Evolutionary conservation across 2,329 filamentous ascomycete genomes (phyloP), one percentile per base, ranked within the genome.

Genomic region (Verticillium klebahnii): DNA sequence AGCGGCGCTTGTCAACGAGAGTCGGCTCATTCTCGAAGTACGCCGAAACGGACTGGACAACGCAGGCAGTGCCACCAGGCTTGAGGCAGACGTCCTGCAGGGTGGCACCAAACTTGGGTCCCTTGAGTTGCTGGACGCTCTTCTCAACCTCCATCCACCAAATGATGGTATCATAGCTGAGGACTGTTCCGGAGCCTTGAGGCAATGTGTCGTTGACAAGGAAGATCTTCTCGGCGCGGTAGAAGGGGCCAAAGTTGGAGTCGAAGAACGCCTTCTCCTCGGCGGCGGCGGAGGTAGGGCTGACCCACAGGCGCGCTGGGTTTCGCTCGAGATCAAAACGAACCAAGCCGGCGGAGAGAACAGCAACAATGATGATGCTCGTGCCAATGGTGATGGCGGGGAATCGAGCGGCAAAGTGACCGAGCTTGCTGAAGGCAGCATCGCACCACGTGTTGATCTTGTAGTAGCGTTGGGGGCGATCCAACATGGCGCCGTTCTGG

Each of bases 81-180:
- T 97, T 97, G 77, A 96, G 94, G 78, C 95, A 99, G 17, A 99
- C 85, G 71, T 98, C 91, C 31, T 92, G 81, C 3, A 99, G 81
- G 0, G 84, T 89, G 60, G 89, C 84, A 7, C 86, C 89, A 59
- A 85, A 87, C 23, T 87, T 80, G 15, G 85, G 72, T 2, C 93
- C 92, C 72, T 89, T 89, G 61, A 96, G 82, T 50, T 85, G 82
- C 61, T 84, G 83, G 39, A 98, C 86, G 57, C 89, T 88, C 67
- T 87, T 85, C 73, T 99, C 95, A 1, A 98, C 88, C 64, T 88
- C 91, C 71, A 95, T 91, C 95, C 94, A 98, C 95, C 95, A 99
- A 31, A 83, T 80, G 11, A 99, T 80, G 0, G 91, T 97, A 9
- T 97, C 92, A 67, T 96, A 95, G 73, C 86, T 93, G 61, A 99